Base-by-base conservation (phyloP, 345 rosid genomes). In the Syzygium grande region DNA sequence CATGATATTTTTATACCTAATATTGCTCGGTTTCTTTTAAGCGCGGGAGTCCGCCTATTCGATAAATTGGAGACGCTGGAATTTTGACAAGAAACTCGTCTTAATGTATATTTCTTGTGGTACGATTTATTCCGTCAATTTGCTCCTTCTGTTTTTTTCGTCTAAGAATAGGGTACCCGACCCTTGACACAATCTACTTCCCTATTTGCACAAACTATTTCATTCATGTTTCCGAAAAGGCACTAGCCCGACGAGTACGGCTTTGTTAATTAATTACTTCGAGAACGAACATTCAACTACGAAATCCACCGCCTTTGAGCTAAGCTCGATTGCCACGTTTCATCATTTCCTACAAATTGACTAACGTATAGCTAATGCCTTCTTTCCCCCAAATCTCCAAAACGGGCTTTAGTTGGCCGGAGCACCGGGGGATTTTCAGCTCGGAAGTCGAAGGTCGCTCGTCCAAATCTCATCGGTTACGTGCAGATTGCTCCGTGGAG, bases 391-490 rank as follows among this genome's bases (percentile, higher is more conserved):
- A 63, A 29, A 63, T 63, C 77, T 29, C 77, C 1, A 29, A 63
- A 29, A 1, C 15, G 21, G 2, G 41, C 11, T 0, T 0, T 63
- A 29, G 77, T 29, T 29, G 5, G 10, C 29, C 5, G 11, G 21
- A 29, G 41, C 10, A 63, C 29, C 7, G 7, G 29, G 21, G 38
- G 41, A 29, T 63, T 29, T 63, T 63, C 21, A 7, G 0, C 3
- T 63, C 41, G 2, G 3, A 65, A 30, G 15, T 7, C 3, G 30
- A 4, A 65, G 2, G 1, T 16, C 3, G 1, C 11, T 29, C 23
- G 3, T 65, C 30, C 11, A 4, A 65, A 65, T 65, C 21, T 65
- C 11, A 9, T 9, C 43, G 7, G 2, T 41, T 30, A 4, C 43
- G 2, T 59, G 25, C 16, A 59, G 5, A 25, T 2, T 25, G 65